Evolutionary conservation across 208 protist genomes (phyloP).

Genomic region (Wallacemonas collosoma): DNA sequence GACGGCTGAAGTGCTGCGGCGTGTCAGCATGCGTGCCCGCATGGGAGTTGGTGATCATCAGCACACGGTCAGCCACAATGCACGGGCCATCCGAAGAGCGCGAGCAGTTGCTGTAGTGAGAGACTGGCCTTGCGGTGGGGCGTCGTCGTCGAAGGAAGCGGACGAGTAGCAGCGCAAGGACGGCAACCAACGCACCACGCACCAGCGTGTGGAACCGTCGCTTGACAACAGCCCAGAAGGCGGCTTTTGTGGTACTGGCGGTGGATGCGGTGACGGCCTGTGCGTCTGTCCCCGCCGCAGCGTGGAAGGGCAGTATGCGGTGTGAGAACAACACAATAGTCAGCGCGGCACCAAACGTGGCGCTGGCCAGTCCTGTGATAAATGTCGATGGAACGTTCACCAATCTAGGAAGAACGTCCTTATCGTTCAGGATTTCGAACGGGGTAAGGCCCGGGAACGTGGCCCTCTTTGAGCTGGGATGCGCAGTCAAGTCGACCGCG

Average conservation of each 20-base stretch:
- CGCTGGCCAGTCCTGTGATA: conserved; percentile 36
- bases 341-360: conserved; percentile 34
- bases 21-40: conserved; percentile 78
- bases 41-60: conserved; percentile 72
- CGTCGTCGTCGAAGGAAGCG: conserved; percentile 39
- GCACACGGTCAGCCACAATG: conserved; percentile 47
- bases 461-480: conserved; percentile 26
- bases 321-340: conserved; percentile 21
- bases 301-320: background rate
- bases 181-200: conserved; percentile 5
- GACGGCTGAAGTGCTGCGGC: conserved; percentile 55
- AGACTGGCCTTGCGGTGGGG: conserved; percentile 26
- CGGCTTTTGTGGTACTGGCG: background rate
- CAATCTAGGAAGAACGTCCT: conserved; percentile 34
- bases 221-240: background rate
- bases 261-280: background rate
- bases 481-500: conserved; percentile 44
- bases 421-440: conserved; percentile 33
- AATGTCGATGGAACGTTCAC: conserved; percentile 43
- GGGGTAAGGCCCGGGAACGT: conserved; percentile 39
- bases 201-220: background rate
- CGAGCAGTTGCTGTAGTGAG: conserved; percentile 50
- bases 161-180: conserved; percentile 18
- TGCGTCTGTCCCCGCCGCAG: background rate
- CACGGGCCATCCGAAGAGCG: conserved; percentile 37